Evolutionary conservation across 805 yeast species (phyloP).

Genomic region (Isabelozyma gotoi): DNA sequence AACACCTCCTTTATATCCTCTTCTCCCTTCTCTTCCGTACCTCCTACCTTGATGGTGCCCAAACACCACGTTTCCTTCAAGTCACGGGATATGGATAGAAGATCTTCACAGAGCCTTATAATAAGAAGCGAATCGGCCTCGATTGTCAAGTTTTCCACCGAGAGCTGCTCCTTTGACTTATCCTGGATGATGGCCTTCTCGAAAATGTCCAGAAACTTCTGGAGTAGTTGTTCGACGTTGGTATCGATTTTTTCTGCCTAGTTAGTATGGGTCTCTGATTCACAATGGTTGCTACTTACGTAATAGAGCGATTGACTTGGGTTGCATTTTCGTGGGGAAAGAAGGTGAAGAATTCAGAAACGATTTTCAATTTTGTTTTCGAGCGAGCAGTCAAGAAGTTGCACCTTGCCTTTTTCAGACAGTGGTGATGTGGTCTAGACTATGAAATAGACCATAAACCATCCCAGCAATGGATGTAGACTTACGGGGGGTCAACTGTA

Average conservation of each 20-base stretch:
- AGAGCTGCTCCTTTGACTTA: slow-evolving; percentile 40
- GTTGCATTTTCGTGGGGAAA: slow-evolving; percentile 38
- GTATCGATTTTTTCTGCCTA: slow-evolving; percentile 48
- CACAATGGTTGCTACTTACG: slow-evolving; percentile 15
- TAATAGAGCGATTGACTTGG: slow-evolving; percentile 25
- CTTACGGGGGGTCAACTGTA: too few species aligned
- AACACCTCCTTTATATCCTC: slow-evolving; percentile 23
- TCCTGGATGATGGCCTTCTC: slow-evolving; percentile 45
- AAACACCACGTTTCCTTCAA: slow-evolving; percentile 58
- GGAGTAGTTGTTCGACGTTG: slow-evolving; percentile 50
- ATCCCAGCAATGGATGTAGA: too few species aligned
- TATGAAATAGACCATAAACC: too few species aligned
- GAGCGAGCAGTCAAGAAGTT: background rate
- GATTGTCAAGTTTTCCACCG: slow-evolving; percentile 56
- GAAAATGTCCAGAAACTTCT: slow-evolving; percentile 52
- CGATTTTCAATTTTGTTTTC: background rate
- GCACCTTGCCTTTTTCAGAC: background rate
- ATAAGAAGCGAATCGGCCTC: slow-evolving; percentile 54
- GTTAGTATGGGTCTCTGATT: background rate
- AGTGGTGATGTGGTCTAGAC: background rate
- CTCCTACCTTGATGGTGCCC: slow-evolving; percentile 46
- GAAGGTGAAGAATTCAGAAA: slow-evolving; percentile 9
- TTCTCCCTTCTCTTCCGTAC: slow-evolving; percentile 14
- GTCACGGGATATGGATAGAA: slow-evolving; percentile 47
- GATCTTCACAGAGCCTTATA: slow-evolving; percentile 52